These are phyloP conservation scores for Lyophyllum atratum DNA, from an alignment of 768 basidiomycete genomes.

Conservation along the genomic window DNA sequence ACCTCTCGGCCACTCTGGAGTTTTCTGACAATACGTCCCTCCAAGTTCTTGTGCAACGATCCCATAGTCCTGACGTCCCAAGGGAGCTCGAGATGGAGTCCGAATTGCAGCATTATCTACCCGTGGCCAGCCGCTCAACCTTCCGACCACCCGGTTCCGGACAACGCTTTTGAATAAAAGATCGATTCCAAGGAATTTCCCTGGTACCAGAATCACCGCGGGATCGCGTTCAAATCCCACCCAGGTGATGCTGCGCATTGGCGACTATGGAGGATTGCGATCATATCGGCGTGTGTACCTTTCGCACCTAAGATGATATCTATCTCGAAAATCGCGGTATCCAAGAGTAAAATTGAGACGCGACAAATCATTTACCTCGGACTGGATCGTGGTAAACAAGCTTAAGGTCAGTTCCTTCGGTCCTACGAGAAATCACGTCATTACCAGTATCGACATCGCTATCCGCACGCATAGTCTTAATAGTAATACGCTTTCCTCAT, in stretches of 20 bases:
- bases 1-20: slow-evolving; percentile 49
- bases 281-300: slow-evolving; percentile 41
- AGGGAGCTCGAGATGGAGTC: slow-evolving; percentile 58
- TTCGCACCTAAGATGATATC: slow-evolving; percentile 62
- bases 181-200: slow-evolving; percentile 25
- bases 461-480: not conserved
- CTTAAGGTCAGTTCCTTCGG: not conserved
- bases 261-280: slow-evolving; percentile 59
- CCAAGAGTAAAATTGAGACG: slow-evolving; percentile 14
- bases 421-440: not conserved
- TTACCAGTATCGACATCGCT: not conserved
- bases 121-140: slow-evolving; percentile 32
- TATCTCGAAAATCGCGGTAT: slow-evolving; percentile 50
- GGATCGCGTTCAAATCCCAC: slow-evolving; percentile 54
- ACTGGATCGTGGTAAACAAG: not conserved
- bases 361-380: not conserved
- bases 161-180: slow-evolving; percentile 56
- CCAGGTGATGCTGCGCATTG: slow-evolving; percentile 65
- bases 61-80: slow-evolving; percentile 56
- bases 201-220: slow-evolving; percentile 51
- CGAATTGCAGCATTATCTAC: slow-evolving; percentile 34
- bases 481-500: not conserved
- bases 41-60: slow-evolving; percentile 63
- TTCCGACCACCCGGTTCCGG: slow-evolving; percentile 53
- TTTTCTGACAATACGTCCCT: slow-evolving; percentile 45